These are phyloP conservation scores for Ambrosiella beaveri DNA, from an alignment of 2,329 filamentous ascomycete genomes.

Conservation along the genomic window DNA sequence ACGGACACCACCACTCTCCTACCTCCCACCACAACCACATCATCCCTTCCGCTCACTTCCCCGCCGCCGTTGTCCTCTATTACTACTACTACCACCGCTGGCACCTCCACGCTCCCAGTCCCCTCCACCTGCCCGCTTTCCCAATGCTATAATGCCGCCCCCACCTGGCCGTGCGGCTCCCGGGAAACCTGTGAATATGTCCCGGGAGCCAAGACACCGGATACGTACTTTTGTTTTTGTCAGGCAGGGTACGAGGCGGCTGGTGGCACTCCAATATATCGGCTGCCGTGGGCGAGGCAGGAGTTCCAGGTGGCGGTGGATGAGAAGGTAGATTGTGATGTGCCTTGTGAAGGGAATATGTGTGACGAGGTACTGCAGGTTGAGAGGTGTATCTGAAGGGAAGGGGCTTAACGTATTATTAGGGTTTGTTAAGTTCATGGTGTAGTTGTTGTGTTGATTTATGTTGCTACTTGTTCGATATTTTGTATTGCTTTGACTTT, in stretches of 20 bases:
- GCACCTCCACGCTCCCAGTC: neutral
- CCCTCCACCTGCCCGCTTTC: neutral
- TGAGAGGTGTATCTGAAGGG: neutral
- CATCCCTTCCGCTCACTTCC: neutral
- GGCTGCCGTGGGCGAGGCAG: slow-evolving; percentile 6
- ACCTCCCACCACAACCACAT: neutral
- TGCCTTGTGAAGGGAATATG: neutral
- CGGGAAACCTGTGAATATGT: slow-evolving; percentile 1
- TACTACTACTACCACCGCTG: neutral
- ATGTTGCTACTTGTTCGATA: too few relatives aligned
- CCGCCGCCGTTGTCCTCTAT: neutral
- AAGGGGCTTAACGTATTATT: too few relatives aligned
- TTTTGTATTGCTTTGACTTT: too few relatives aligned
- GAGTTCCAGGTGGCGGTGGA: slow-evolving; percentile 1
- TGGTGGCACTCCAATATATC: neutral
- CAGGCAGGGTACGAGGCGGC: slow-evolving; percentile 2
- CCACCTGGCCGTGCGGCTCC: slow-evolving; percentile 1
- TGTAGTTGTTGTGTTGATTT: neutral
- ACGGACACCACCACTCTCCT: neutral
- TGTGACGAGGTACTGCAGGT: neutral
- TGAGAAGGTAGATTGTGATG: neutral
- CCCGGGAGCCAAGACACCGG: neutral
- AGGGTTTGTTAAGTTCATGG: too few relatives aligned
- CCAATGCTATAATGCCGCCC: neutral
- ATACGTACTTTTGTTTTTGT: slow-evolving; percentile 2